Conservation (phyloP, 768 basidiomycete genomes). For the Serpula lacrymans region DNA sequence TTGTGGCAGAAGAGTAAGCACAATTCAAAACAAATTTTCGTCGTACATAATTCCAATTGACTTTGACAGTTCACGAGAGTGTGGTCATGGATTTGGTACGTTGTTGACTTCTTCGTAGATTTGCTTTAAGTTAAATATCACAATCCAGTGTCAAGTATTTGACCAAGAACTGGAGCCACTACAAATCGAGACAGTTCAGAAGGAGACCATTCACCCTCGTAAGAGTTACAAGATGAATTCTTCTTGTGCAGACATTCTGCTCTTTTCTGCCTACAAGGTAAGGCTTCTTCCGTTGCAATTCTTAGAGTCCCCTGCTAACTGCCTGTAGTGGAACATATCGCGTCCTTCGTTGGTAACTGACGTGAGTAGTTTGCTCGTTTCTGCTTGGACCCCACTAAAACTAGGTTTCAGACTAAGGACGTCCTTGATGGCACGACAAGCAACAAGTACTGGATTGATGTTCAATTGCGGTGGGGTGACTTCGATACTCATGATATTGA, state of each 20-base stretch:
- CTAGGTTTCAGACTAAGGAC: constrained; percentile 69
- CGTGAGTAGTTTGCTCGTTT: constrained; percentile 38
- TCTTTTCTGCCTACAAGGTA: constrained; percentile 92
- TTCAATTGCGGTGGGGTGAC: constrained; percentile 95
- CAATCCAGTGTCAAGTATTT: constrained; percentile 88
- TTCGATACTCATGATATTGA: constrained; percentile 99
- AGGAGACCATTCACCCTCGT: constrained; percentile 98
- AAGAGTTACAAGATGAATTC: constrained; percentile 99
- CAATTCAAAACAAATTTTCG: constrained; percentile 11
- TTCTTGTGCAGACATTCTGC: constrained; percentile 95
- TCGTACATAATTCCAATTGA: constrained; percentile 17
- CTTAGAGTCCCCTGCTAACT: constrained; percentile 1
- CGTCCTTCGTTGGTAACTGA: constrained; percentile 95
- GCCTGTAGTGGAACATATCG: constrained; percentile 87
- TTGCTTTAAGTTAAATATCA: constrained; percentile 2
- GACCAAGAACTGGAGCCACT: constrained; percentile 98
- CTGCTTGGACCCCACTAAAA: constrained; percentile 7
- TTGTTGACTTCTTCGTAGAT: constrained; percentile 2
- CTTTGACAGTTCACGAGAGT: constrained; percentile 71
- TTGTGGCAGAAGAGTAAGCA: constrained; percentile 98
- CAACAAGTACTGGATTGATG: constrained; percentile 98
- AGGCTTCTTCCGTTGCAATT: constrained; percentile 1
- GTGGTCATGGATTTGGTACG: constrained; percentile 86
- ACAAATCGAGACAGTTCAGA: constrained; percentile 98
- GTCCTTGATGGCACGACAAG: constrained; percentile 96